Conservation (phyloP, 2,329 filamentous ascomycete genomes). For the Magnaporthiopsis rhizophila region DNA sequence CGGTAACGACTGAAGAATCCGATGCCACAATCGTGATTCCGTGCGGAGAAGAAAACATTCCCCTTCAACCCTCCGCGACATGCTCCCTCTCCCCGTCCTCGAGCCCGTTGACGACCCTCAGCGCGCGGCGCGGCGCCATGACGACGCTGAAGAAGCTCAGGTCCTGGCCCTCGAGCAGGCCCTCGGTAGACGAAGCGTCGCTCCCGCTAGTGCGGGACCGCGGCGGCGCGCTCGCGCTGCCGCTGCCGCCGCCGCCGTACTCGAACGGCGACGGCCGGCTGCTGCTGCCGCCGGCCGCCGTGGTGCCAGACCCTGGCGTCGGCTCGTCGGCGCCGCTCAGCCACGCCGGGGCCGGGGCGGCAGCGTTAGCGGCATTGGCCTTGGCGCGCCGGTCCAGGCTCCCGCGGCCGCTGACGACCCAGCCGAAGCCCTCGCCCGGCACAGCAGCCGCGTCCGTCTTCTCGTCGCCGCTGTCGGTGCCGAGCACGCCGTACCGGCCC, state of each 20-base stretch:
- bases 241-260: background rate
- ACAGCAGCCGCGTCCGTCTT: slow-evolving; percentile 11
- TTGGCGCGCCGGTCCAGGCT: slow-evolving; percentile 12
- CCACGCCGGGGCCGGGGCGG: background rate
- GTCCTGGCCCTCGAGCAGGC: slow-evolving; percentile 35
- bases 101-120: slow-evolving; percentile 52
- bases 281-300: slow-evolving; percentile 4
- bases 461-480: slow-evolving; percentile 6
- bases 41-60: too few species aligned
- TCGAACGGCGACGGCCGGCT: slow-evolving; percentile 4
- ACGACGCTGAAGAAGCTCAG: slow-evolving; percentile 59
- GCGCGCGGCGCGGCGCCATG: slow-evolving; percentile 54
- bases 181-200: slow-evolving; percentile 27
- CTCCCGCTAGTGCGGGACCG: slow-evolving; percentile 24
- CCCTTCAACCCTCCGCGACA: slow-evolving; percentile 1
- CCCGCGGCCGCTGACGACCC: slow-evolving; percentile 13
- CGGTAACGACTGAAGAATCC: background rate
- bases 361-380: background rate
- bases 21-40: background rate
- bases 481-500: background rate
- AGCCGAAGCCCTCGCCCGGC: slow-evolving; percentile 14
- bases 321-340: slow-evolving; percentile 13
- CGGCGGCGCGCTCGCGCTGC: slow-evolving; percentile 11
- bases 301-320: slow-evolving; percentile 13
- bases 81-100: slow-evolving; percentile 16